Conservation (phyloP, 2,329 filamentous ascomycete genomes). For the Trichophyton verrucosum region DNA sequence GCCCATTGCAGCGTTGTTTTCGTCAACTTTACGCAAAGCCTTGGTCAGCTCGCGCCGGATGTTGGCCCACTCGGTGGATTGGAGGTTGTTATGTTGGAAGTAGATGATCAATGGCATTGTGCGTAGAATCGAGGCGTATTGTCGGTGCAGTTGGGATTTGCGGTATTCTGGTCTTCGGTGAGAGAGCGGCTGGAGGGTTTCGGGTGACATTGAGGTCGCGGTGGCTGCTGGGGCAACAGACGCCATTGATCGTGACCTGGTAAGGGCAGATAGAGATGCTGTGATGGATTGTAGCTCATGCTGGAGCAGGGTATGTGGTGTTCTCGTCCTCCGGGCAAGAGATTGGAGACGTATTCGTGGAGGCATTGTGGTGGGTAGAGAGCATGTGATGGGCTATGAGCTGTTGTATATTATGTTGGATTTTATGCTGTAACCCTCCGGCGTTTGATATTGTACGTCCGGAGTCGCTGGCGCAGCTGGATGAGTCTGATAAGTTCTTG, state of each 20-base stretch:
- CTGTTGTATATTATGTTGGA: not conserved
- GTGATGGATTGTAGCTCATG: constrained; percentile 19
- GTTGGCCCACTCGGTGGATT: constrained; percentile 60
- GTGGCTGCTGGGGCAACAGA: constrained; percentile 31
- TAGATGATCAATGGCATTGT: constrained; percentile 75
- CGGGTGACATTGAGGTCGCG: constrained; percentile 14
- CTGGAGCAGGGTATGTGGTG: constrained; percentile 18
- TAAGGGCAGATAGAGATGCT: constrained; percentile 3
- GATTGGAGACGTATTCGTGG: constrained; percentile 38
- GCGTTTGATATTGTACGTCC: not conserved
- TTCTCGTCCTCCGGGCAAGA: constrained; percentile 15
- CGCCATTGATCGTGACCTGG: constrained; percentile 8
- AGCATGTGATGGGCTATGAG: not conserved
- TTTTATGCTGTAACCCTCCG: not conserved
- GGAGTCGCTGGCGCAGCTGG: not conserved
- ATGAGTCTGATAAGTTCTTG: not conserved
- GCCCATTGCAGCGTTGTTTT: constrained; percentile 49
- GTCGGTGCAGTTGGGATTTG: constrained; percentile 77
- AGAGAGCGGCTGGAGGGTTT: constrained; percentile 62
- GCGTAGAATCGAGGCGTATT: constrained; percentile 78
- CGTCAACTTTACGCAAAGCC: constrained; percentile 52
- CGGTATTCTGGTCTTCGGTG: constrained; percentile 75
- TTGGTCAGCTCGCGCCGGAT: constrained; percentile 56
- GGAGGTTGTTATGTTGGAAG: constrained; percentile 70
- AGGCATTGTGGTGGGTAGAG: constrained; percentile 35